Conservation (phyloP, 108 stramenopile species). For the Chaetoceros tenuissimus region DNA sequence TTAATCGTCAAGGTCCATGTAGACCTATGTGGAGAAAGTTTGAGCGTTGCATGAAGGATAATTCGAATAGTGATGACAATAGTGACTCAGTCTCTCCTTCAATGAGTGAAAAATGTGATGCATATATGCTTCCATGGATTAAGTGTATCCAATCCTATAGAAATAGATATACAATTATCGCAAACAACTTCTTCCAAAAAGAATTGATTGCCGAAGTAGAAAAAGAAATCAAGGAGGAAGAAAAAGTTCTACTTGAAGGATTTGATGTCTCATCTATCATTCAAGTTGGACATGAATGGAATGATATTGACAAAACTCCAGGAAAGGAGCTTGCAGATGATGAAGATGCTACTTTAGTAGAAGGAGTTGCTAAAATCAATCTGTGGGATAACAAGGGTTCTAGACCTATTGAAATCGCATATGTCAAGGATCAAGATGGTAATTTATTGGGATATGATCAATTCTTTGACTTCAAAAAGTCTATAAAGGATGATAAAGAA, state of each 20-base stretch:
- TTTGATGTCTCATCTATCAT: conserved; percentile 12
- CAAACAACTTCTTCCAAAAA: conserved; percentile 45
- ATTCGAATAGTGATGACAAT: conserved; percentile 28
- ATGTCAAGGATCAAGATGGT: conserved; percentile 68
- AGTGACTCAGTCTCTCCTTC: conserved; percentile 13
- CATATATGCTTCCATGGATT: conserved; percentile 69
- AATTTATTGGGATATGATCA: conserved; percentile 62
- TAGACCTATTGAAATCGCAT: conserved; percentile 58
- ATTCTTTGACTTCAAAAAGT: conserved; percentile 11
- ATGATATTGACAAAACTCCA: neutral
- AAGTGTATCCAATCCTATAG: conserved; percentile 53
- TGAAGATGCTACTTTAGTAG: conserved; percentile 49
- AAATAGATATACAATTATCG: conserved; percentile 53
- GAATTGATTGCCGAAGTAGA: conserved; percentile 32
- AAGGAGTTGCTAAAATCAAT: conserved; percentile 28
- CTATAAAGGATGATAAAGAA: neutral
- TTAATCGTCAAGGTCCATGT: conserved; percentile 84
- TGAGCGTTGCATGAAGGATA: conserved; percentile 78
- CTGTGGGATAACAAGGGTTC: conserved; percentile 25
- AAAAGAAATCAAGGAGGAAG: conserved; percentile 11
- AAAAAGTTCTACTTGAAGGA: conserved; percentile 4
- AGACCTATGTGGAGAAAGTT: conserved; percentile 72
- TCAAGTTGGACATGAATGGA: conserved; percentile 7
- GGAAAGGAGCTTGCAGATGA: conserved; percentile 10
- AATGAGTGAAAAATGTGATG: conserved; percentile 44